A percentile compares a stretch with the other conserved stretches of the same genome.
phyloP scores from a whole-genome alignment of 2,329 filamentous ascomycete genomes.

The Thielaviopsis populi region DNA sequence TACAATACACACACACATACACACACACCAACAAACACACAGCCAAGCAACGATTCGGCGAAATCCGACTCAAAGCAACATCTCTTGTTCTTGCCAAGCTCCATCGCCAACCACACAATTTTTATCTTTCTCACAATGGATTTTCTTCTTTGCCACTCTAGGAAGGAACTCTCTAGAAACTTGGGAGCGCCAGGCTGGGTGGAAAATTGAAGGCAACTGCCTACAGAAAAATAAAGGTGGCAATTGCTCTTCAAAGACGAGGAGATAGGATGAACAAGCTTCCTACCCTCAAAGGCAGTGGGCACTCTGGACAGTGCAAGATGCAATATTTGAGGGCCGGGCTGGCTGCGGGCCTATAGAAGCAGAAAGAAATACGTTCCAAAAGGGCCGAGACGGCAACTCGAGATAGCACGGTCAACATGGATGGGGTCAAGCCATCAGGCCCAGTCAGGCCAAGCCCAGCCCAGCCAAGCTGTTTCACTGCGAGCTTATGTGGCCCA shows the following conservation, averaged over 20 bases:
- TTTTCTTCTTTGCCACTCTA: not conserved
- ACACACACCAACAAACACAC: not conserved
- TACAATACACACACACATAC: not conserved
- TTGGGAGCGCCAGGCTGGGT: no score
- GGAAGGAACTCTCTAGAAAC: no score
- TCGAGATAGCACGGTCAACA: not conserved
- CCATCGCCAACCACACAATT: not conserved
- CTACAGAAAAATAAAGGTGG: not conserved
- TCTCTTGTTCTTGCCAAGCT: not conserved
- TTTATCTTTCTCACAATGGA: not conserved
- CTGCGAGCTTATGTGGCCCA: not conserved
- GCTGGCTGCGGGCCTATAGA: not conserved
- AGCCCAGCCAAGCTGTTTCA: not conserved
- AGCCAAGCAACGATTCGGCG: not conserved
- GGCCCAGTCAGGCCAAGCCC: not conserved
- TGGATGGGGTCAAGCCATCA: not conserved
- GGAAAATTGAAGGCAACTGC: no score
- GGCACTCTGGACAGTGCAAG: not conserved
- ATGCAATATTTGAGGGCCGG: not conserved
- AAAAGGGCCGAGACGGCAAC: slow-evolving; percentile 1
- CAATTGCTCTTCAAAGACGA: not conserved
- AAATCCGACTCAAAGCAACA: not conserved
- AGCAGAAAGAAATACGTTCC: not conserved
- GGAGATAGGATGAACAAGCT: not conserved
- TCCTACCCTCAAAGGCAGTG: not conserved